Base-by-base conservation (phyloP, 78 protist genomes). In the Protostelium mycophagum region DNA sequence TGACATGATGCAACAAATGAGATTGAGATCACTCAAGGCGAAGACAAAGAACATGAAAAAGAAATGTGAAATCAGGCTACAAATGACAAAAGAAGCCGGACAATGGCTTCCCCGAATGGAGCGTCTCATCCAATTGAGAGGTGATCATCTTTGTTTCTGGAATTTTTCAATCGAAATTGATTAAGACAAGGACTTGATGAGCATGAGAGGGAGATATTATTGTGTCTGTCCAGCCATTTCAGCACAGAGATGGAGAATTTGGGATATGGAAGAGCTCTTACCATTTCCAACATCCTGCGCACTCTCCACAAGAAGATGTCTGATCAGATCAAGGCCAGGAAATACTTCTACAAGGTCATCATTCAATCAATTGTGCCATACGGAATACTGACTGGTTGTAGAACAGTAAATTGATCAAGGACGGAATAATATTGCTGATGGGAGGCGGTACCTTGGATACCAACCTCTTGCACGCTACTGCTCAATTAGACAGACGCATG, bases 401-500 rank as follows among this genome's bases (percentile, higher is more conserved):
- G 84, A 87, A 86, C 90, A 86, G 94, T 1, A 85, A 86, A 5
- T 88, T 94, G 63, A 1, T 91, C 29, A 0, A 36, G 31, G 91
- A 91, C 9, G 96, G 91, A 73, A 9, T 91, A 35, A 36, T 94
- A 36, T 34, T 35, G 73, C 5, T 51, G 28, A 28, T 39, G n/a
- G 89, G 39, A 31, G 83, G 28, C 23, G 25, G 63, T 0, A 28
- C 34, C 29, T 0, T 63, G 85, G 51, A 35, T 37, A 9, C 34
- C 37, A 91, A 94, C 0, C 89, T 94, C 0, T 38, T 90, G 92
- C 88, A 94, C 35, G 85, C 38, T 9, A 23, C 1, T 29, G 92
- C 92, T 38, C 63, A 87, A 36, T 84, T 94, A 31, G 96, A 94
- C 37, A 85, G 95, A 0, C 84, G 94, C 31, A 94, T 96, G 93